Percentiles rank a stretch among this genome's conserved stretches.
Conservation (phyloP, 2,329 filamentous ascomycete genomes). For the Clonostachys solani region DNA sequence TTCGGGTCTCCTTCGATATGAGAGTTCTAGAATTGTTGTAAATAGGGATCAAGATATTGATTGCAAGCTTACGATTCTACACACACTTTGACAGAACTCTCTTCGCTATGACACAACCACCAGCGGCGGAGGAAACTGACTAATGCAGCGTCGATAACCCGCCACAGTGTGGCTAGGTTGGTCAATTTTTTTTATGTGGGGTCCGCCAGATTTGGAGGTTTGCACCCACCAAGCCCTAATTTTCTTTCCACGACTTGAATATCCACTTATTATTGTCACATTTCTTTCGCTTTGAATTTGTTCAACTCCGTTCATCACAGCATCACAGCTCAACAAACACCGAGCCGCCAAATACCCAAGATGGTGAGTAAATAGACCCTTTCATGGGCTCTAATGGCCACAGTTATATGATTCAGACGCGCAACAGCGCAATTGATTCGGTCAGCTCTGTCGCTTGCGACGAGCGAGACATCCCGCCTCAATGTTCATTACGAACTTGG, state of each 20-base stretch:
- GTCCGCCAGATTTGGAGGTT: too few relatives aligned
- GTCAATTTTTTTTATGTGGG: conserved; percentile 7
- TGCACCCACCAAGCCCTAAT: conserved; percentile 27
- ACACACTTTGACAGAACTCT: background rate
- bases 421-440: conserved; percentile 22
- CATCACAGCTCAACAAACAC: background rate
- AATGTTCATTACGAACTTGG: conserved; percentile 15
- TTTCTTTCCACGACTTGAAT: conserved; percentile 23
- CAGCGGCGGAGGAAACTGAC: background rate
- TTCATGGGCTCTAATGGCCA: conserved; percentile 31
- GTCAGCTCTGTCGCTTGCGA: conserved; percentile 20
- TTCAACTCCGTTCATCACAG: conserved; percentile 16
- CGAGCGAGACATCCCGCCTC: conserved; percentile 27
- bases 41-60: background rate
- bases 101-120: too few relatives aligned
- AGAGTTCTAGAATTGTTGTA: background rate
- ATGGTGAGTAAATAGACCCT: conserved; percentile 32
- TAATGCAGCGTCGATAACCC: background rate
- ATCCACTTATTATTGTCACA: conserved; percentile 8
- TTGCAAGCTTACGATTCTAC: background rate
- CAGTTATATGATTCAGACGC: conserved; percentile 26
- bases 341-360: conserved; percentile 28
- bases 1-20: background rate
- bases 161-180: conserved; percentile 5
- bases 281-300: conserved; percentile 11